phyloP scores from a whole-genome alignment of 2,329 filamentous ascomycete genomes.

The Aspergillus ruber region DNA sequence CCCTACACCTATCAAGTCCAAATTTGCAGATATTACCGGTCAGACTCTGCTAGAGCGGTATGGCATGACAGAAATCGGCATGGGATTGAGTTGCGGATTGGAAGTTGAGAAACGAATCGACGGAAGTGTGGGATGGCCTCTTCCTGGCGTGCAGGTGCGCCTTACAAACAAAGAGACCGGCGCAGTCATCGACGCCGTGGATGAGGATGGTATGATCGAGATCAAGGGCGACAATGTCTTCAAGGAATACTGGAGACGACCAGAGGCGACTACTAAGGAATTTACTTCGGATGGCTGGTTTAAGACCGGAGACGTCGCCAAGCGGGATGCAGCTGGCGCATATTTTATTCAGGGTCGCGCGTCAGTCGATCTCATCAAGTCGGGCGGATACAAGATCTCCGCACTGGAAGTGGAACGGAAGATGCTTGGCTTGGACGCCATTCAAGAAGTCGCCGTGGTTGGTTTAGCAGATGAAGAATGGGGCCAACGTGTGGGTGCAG shows the following conservation, averaged over 20 bases:
- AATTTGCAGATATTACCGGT: conserved; percentile 35
- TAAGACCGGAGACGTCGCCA: conserved; percentile 43
- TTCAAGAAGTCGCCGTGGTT: conserved; percentile 49
- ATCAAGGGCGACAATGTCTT: conserved; percentile 39
- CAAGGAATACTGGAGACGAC: conserved; percentile 37
- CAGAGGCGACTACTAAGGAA: conserved; percentile 40
- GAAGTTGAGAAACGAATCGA: conserved; percentile 36
- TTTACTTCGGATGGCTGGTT: conserved; percentile 46
- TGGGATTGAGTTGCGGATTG: conserved; percentile 41
- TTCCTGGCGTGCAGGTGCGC: conserved; percentile 43
- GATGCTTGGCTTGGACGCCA: conserved; percentile 42
- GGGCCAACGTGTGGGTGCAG: conserved; percentile 50
- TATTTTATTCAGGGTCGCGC: conserved; percentile 51
- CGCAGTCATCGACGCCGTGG: conserved; percentile 19
- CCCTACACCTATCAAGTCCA: conserved; percentile 36
- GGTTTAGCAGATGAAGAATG: conserved; percentile 50
- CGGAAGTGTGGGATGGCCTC: conserved; percentile 44
- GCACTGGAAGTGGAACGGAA: conserved; percentile 51
- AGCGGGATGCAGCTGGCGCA: conserved; percentile 30
- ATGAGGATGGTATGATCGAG: conserved; percentile 40
- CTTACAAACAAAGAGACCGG: conserved; percentile 38
- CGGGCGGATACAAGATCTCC: conserved; percentile 51
- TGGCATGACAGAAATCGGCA: conserved; percentile 48
- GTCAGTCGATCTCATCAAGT: conserved; percentile 51
- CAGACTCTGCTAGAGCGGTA: conserved; percentile 44